Percentiles rank a stretch among this genome's conserved stretches.
phyloP scores from a whole-genome alignment of 495 filamentous ascomycete species.

The Gamarada debralockiae region DNA sequence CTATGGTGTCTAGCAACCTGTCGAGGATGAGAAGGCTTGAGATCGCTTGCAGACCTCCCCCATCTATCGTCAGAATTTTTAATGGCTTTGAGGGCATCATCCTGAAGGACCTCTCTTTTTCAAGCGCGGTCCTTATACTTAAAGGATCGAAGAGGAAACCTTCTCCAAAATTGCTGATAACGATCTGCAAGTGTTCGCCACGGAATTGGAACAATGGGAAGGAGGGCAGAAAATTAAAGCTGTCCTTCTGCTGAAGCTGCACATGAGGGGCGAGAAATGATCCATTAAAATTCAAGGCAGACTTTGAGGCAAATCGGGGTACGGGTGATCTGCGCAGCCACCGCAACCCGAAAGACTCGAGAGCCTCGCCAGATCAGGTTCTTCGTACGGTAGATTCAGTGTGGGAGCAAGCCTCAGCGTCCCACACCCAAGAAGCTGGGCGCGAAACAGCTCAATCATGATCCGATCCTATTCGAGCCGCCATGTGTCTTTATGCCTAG shows the following conservation, averaged over 20 bases:
- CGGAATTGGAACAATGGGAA: not conserved
- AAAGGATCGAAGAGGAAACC: constrained; percentile 1
- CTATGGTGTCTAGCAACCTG: constrained; percentile 15
- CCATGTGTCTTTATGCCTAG: constrained; percentile 7
- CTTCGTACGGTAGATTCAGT: not conserved
- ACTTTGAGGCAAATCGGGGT: not conserved
- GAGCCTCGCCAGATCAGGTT: constrained; percentile 4
- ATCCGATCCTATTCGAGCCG: not conserved
- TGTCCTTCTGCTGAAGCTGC: not conserved
- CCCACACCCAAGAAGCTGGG: constrained; percentile 4
- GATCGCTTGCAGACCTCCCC: constrained; percentile 18
- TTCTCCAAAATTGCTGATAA: not conserved
- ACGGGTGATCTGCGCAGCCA: not conserved
- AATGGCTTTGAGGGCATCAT: constrained; percentile 16
- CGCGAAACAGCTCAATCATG: not conserved
- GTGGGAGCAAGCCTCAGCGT: constrained; percentile 1
- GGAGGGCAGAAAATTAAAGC: constrained; percentile 2
- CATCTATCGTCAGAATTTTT: constrained; percentile 22
- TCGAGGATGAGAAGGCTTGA: constrained; percentile 17
- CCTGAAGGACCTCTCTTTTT: constrained; percentile 11
- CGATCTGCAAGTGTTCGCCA: constrained; percentile 2
- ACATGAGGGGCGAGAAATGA: too few relatives aligned
- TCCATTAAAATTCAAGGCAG: not conserved
- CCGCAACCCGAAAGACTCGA: constrained; percentile 2
- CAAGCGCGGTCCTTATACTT: not conserved